These are phyloP conservation scores for Acacia pycnantha DNA, from an alignment of 331 rosid genomes.

Conservation along the genomic window DNA sequence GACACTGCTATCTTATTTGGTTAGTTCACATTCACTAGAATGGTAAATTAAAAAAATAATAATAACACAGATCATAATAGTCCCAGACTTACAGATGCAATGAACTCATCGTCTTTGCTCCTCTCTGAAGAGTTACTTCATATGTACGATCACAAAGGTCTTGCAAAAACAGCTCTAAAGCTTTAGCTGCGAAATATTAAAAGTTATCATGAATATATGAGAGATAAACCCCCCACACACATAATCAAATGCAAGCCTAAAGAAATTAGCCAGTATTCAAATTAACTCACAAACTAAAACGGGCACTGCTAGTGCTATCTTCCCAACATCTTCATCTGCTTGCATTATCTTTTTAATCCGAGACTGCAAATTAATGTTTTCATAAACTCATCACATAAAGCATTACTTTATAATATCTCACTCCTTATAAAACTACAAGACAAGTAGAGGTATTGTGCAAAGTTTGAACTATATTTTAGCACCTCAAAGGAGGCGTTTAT, in stretches of 20 bases:
- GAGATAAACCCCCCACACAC: not conserved
- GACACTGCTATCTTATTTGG: constrained; percentile 12
- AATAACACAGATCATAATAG: constrained; percentile 4
- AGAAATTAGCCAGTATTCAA: constrained; percentile 17
- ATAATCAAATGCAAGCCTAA: not conserved
- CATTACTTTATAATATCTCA: not conserved
- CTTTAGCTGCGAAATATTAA: constrained; percentile 68
- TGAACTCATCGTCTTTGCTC: constrained; percentile 93
- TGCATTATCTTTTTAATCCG: constrained; percentile 99
- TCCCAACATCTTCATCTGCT: constrained; percentile 99
- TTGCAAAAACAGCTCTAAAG: constrained; percentile 92
- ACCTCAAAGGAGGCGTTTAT: not conserved
- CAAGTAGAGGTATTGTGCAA: not conserved
- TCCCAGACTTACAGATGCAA: constrained; percentile 82
- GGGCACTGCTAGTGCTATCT: constrained; percentile 97
- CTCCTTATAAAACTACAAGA: constrained; percentile 7
- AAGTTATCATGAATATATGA: constrained; percentile 25
- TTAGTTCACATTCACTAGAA: constrained; percentile 8
- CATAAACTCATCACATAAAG: constrained; percentile 4
- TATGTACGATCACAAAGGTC: constrained; percentile 97
- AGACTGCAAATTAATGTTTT: constrained; percentile 56
- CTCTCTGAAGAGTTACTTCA: constrained; percentile 92
- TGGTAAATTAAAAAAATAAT: not conserved
- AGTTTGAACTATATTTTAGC: constrained; percentile 2
- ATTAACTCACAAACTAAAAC: constrained; percentile 94